Evolutionary conservation across 768 basidiomycete genomes (phyloP).

Genomic region (Boletus coccyginus): DNA sequence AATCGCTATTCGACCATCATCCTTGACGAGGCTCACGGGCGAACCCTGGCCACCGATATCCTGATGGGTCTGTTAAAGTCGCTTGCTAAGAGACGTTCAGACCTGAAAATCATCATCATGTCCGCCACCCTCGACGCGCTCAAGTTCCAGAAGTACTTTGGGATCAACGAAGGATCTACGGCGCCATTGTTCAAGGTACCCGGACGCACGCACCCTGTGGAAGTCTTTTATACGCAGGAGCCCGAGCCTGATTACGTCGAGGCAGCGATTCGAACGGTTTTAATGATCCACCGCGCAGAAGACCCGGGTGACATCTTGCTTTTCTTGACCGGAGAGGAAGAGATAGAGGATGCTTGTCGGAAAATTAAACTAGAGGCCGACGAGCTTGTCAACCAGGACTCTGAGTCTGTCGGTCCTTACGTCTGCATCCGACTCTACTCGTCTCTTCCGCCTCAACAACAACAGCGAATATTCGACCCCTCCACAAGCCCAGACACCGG

Average conservation of each 20-base stretch:
- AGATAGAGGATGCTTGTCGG: conserved; percentile 94
- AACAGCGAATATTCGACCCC: conserved; percentile 97
- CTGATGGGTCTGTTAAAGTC: conserved; percentile 95
- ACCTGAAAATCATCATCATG: conserved; percentile 98
- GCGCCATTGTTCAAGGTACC: conserved; percentile 90
- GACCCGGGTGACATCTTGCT: conserved; percentile 89
- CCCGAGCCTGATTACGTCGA: conserved; percentile 96
- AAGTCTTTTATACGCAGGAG: conserved; percentile 91
- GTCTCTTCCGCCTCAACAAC: conserved; percentile 88
- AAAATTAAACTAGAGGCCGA: conserved; percentile 93
- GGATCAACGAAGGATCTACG: conserved; percentile 36
- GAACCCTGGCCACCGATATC: conserved; percentile 96
- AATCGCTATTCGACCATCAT: conserved; percentile 95
- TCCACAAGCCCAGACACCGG: conserved; percentile 56
- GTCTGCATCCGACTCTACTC: conserved; percentile 94
- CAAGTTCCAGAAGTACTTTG: conserved; percentile 97
- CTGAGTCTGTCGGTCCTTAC: conserved; percentile 79
- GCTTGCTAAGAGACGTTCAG: conserved; percentile 73
- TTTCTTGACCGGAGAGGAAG: conserved; percentile 97
- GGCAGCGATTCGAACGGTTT: conserved; percentile 91
- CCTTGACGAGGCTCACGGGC: conserved; percentile 97
- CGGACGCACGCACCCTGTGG: conserved; percentile 92
- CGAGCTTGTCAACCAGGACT: conserved; percentile 68
- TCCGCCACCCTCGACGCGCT: conserved; percentile 94
- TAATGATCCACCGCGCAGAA: conserved; percentile 97